Evolutionary conservation across 1,284 basidiomycete species (phyloP), one percentile per base, ranked within the genome.

Genomic region (Cryptococcus neoformans): DNA sequence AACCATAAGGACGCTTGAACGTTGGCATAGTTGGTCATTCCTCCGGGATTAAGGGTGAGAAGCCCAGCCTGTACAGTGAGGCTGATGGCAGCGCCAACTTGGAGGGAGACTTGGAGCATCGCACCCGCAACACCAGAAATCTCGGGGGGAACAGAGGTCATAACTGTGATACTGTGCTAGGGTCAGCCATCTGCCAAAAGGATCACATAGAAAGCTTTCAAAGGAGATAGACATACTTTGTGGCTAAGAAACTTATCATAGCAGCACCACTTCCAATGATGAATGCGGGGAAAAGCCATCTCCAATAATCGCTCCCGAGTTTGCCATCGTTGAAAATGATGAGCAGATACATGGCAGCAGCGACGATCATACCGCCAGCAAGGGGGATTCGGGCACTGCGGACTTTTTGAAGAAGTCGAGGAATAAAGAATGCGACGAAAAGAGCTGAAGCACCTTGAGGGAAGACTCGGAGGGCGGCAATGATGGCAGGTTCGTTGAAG

Each of bases 41-140:
- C 55, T 21, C 74, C 74, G 1, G 66, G 57, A 52, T 73, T 62
- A 44, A 72, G 60, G 1, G 73, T 74, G 28, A 76, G 56, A 7
- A 77, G 65, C 10, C 75, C 75, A 0, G 75, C 72, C 60, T 76
- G 73, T 45, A 73, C 59, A 7, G 73, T 67, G 9, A 78, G 64
- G 10, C 68, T 70, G 50, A 76, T 57, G 45, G 67, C 70, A 3
- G 67, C 55, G 8, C 76, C 74, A 36, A 73, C 57, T 62, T 77
- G 76, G 4, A 74, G 54, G 2, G 66, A 53, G 38, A 72, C 69
- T 58, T 78, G 75, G 28, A 76, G 63, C 41, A 73, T 56, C 1
- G 74, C 76, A 14, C 74, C 73, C 6, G 68, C 73, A 14, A 78
- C 72, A 9, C 75, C 76, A 0, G 74, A 58, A 54, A 63, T 65